Percentiles rank a stretch among this genome's conserved stretches.
phyloP scores from a whole-genome alignment of 2,329 filamentous ascomycete species.

The Fusarium pseudocircinatum region DNA sequence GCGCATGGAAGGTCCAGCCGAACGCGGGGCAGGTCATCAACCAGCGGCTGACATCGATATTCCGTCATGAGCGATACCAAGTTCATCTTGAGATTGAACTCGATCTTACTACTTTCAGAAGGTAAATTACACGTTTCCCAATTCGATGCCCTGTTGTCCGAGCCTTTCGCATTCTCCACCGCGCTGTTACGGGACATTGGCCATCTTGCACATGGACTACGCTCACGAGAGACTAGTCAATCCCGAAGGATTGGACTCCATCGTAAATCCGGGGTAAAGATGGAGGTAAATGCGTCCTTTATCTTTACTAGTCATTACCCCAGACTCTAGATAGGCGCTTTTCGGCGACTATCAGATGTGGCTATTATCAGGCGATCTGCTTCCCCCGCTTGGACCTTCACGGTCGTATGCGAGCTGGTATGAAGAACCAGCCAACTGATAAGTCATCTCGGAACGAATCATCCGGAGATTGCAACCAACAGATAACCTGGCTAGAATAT shows the following conservation, averaged over 20 bases:
- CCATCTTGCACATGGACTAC: accelerated
- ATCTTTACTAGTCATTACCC: not conserved
- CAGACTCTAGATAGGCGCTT: not conserved
- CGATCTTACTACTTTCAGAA: not conserved
- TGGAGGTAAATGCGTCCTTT: accelerated
- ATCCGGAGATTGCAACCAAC: not conserved
- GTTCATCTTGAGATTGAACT: not conserved
- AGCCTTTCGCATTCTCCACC: accelerated
- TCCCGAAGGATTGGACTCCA: accelerated
- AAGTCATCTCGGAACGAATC: not conserved
- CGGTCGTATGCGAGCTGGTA: accelerated
- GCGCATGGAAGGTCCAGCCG: not conserved
- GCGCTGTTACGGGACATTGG: not conserved
- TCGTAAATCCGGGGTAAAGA: not conserved
- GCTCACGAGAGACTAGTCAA: not conserved
- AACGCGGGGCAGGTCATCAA: too few relatives aligned
- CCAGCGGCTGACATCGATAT: not conserved
- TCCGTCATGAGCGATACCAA: not conserved
- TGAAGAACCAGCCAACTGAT: not conserved
- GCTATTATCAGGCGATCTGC: not conserved
- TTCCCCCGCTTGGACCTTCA: not conserved
- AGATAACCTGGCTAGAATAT: accelerated
- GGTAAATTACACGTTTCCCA: accelerated
- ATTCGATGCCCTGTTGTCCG: accelerated
- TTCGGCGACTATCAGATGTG: not conserved